Evolutionary conservation across 202 grass and related monocot genomes (phyloP), one percentile per base, ranked within the genome.

Genomic region (Schoenoplectus triqueter): DNA sequence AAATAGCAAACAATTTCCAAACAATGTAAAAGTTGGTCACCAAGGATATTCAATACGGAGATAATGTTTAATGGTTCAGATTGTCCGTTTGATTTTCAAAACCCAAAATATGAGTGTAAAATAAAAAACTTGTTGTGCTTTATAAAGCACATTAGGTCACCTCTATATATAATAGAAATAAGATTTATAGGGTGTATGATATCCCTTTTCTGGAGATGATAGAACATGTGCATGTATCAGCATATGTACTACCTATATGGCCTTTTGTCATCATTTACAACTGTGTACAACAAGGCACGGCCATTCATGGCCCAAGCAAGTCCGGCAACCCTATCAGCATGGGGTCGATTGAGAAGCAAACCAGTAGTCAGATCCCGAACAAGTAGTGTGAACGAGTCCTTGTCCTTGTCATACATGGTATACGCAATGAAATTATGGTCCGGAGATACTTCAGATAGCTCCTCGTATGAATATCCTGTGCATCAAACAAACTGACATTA

Each of bases 361-460:
- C 95, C 95, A 44, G 88, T 92, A 69, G 88, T 86, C 57, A 98
- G 89, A 87, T 98, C 93, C 82, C 88, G 92, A 57, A 98, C 91
- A 83, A 92, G 81, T 93, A 98, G 86, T 41, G 87, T 93, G 84
- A 98, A 98, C 22, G 88, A 93, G 52, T 92, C 91, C 87, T 95
- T 95, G 51, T 95, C 93, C 89, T 98, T 98, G 70, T 98, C 88
- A 80, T 95, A 94, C 95, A 98, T 95, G 40, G 93, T 95, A 88
- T 98, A 98, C 69, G 92, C 95, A 88, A 98, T 88, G 57, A 87
- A 93, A 41, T 86, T 86, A 86, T 95, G 95, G 65, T 95, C 91
- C 20, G 92, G 95, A 61, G 92, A 98, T 74, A 95, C 88, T 89
- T 98, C 95, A 82, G 95, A 98, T 45, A 95, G 87, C 66, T 98